These are phyloP conservation scores for Gossypium davidsonii DNA, from an alignment of 441 rosid species.

Conservation along the genomic window DNA sequence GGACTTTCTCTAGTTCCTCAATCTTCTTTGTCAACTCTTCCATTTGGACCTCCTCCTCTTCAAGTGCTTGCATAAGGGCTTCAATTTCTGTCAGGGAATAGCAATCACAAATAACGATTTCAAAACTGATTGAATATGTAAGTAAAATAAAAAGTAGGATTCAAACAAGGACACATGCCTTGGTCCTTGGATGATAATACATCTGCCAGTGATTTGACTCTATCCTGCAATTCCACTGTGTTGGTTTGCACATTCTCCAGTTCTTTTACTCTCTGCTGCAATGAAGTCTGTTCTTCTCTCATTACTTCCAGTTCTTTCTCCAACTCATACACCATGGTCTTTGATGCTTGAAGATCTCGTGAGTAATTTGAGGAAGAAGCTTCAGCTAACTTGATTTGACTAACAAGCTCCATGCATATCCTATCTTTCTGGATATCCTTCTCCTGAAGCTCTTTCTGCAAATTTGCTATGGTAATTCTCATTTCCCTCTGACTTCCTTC, in stretches of 20 bases:
- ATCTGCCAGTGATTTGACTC: slow-evolving; percentile 47
- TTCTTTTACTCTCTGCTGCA: slow-evolving; percentile 54
- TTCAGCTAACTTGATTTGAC: slow-evolving; percentile 95
- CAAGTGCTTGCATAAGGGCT: slow-evolving; percentile 97
- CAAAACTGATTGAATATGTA: not conserved
- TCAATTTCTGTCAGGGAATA: slow-evolving; percentile 66
- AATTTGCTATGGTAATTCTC: slow-evolving; percentile 60
- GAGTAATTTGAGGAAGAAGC: slow-evolving; percentile 55
- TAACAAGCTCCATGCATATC: slow-evolving; percentile 78
- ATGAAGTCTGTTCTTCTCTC: slow-evolving; percentile 44
- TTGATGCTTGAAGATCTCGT: slow-evolving; percentile 65
- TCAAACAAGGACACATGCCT: slow-evolving; percentile 43
- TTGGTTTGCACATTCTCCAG: slow-evolving; percentile 58
- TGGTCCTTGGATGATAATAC: slow-evolving; percentile 76
- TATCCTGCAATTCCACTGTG: slow-evolving; percentile 48
- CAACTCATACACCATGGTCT: slow-evolving; percentile 46
- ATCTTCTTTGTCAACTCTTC: slow-evolving; percentile 67
- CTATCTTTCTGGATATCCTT: slow-evolving; percentile 81
- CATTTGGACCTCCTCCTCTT: slow-evolving; percentile 96
- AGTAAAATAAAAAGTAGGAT: not conserved
- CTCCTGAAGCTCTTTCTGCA: slow-evolving; percentile 91
- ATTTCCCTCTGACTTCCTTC: slow-evolving; percentile 65
- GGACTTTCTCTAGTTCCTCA: slow-evolving; percentile 52
- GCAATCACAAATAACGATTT: slow-evolving; percentile 13
- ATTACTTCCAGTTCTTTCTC: slow-evolving; percentile 45